Evolutionary conservation across 2,329 filamentous ascomycete species (phyloP), one percentile per base, ranked within the genome.

Genomic region (Orbilia ellipsospora): DNA sequence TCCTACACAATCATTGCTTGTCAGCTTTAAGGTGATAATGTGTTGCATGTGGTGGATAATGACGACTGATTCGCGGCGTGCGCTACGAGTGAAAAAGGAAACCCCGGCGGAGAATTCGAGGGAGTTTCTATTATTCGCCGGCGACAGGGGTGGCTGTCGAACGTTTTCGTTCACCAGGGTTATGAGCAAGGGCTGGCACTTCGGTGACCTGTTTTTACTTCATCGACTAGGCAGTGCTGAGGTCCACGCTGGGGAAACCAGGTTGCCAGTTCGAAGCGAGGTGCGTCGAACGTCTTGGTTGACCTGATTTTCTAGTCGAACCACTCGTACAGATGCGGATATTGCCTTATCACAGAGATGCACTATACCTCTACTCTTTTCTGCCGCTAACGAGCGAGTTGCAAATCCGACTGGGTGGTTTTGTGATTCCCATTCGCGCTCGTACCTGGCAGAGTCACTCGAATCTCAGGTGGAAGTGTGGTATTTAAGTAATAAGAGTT

Each of bases 41-140:
- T 70, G 66, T 70, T 70, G 66, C 60, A 48, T 56, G 59, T 70
- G 66, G 66, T 70, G 66, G 18, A 70, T 44, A 28, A 67, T 18
- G 44, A 55, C 16, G 5, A 16, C 28, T n/a, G 40, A 10, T 48
- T 59, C 28, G 31, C 31, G 31, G 56, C 16, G 44, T 50, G 42
- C 40, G 36, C 40, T 18, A 50, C 26, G 26, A 45, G 26, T 12
- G 40, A 70, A 70, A 56, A 18, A 63, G 66, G 57, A 70, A 70
- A 70, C 23, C 59, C 66, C 66, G 66, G 66, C 66, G 66, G 66
- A 70, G 66, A 70, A 70, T 70, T 70, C 66, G 51, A 31, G 50
- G 45, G 20, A 16, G 40, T 51, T 51, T 28, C 12, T 50, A 63
- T 54, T 70, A 70, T 70, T 70, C 66, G 66, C 66, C 66, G 66